Evolutionary conservation across 2,329 filamentous ascomycete species (phyloP).

Genomic region (Aulographum hederae): DNA sequence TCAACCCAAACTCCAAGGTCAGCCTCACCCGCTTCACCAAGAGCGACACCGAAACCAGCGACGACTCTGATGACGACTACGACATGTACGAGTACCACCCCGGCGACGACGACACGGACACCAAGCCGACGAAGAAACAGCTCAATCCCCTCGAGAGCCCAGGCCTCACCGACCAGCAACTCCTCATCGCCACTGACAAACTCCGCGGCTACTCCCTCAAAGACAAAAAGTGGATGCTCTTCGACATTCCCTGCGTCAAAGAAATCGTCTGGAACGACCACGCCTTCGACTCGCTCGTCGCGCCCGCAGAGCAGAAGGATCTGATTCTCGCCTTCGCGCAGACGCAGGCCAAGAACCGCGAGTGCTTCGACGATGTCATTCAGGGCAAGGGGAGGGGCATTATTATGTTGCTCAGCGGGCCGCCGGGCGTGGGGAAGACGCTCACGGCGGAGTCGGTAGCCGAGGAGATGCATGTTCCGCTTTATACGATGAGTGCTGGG

Average conservation of each 20-base stretch:
- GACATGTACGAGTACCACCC: background rate
- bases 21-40: conserved; percentile 1
- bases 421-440: conserved; percentile 36
- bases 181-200: conserved; percentile 6
- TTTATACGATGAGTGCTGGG: conserved; percentile 30
- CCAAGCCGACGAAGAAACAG: background rate
- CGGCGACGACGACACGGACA: background rate
- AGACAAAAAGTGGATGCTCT: conserved; percentile 5
- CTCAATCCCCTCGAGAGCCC: background rate
- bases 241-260: conserved; percentile 7
- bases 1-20: conserved; percentile 3
- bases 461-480: conserved; percentile 30
- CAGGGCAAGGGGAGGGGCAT: conserved; percentile 33
- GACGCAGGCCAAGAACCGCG: conserved; percentile 10
- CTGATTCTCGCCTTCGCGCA: conserved; percentile 15
- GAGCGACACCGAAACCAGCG: background rate
- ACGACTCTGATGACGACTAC: background rate
- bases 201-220: conserved; percentile 8
- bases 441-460: conserved; percentile 31
- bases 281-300: conserved; percentile 13
- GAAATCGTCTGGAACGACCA: conserved; percentile 14
- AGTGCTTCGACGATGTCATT: conserved; percentile 30
- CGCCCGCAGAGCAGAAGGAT: conserved; percentile 14
- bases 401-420: conserved; percentile 31
- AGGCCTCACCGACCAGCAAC: conserved; percentile 6